A percentile compares a stretch with the other conserved stretches of the same genome.
phyloP scores from a whole-genome alignment of 1,284 basidiomycete genomes.

The Exsudoporus floridanus region DNA sequence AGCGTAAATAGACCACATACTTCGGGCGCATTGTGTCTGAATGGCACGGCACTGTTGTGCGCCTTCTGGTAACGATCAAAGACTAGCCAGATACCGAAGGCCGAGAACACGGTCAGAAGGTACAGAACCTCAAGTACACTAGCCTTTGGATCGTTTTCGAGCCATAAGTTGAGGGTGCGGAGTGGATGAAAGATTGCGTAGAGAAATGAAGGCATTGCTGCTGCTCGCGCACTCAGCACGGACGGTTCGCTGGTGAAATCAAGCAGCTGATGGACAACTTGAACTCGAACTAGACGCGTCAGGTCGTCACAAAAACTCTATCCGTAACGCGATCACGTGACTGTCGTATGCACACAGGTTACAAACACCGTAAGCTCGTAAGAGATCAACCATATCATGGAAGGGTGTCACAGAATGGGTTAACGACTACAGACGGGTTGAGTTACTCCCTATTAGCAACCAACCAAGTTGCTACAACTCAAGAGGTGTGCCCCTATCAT shows the following conservation, averaged over 20 bases:
- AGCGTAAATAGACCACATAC: slow-evolving; percentile 41
- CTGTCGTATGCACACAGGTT: no score
- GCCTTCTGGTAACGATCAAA: slow-evolving; percentile 69
- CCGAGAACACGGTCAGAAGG: slow-evolving; percentile 62
- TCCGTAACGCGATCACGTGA: slow-evolving; percentile 21
- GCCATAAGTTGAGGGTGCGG: slow-evolving; percentile 46
- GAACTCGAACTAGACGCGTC: slow-evolving; percentile 8
- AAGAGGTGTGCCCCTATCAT: not conserved
- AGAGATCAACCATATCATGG: not conserved
- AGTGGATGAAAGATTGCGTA: slow-evolving; percentile 53
- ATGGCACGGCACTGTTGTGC: slow-evolving; percentile 68
- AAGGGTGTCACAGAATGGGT: not conserved
- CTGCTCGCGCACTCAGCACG: slow-evolving; percentile 4
- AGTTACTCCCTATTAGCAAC: not conserved
- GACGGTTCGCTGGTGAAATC: not conserved
- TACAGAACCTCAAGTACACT: slow-evolving; percentile 55
- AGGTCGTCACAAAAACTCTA: slow-evolving; percentile 4
- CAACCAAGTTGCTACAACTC: not conserved
- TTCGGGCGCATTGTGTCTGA: slow-evolving; percentile 55
- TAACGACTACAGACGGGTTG: not conserved
- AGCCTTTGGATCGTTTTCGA: slow-evolving; percentile 45
- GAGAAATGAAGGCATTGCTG: slow-evolving; percentile 39
- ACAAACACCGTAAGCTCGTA: not conserved
- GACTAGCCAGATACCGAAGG: slow-evolving; percentile 74
- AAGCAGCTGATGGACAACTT: slow-evolving; percentile 7